These are phyloP conservation scores for Bacterosira constricta DNA, from an alignment of 108 stramenopile genomes.

Conservation along the genomic window DNA sequence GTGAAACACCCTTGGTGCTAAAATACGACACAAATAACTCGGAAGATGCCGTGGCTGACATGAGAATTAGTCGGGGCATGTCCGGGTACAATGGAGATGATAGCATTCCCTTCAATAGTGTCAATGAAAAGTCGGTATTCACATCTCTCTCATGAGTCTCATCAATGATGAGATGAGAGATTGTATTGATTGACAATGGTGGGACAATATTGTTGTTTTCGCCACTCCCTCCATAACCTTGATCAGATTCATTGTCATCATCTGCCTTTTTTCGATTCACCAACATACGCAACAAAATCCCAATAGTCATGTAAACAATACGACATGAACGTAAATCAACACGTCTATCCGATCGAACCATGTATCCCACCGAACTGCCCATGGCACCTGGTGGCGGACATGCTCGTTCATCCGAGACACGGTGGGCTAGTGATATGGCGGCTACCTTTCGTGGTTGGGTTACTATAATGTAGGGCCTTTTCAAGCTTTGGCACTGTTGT, in stretches of 20 bases:
- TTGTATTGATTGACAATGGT: conserved; percentile 32
- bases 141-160: conserved; percentile 81
- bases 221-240: neutral
- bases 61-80: conserved; percentile 56
- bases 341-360: conserved; percentile 60
- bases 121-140: conserved; percentile 72
- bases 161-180: conserved; percentile 84
- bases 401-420: conserved; percentile 80
- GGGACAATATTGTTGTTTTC: conserved; percentile 7
- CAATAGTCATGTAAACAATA: conserved; percentile 82
- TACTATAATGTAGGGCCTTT: conserved; percentile 64
- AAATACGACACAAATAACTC: conserved; percentile 57
- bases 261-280: conserved; percentile 17
- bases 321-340: conserved; percentile 47
- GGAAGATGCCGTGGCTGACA: conserved; percentile 66
- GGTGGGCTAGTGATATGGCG: conserved; percentile 89
- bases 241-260: neutral
- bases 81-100: neutral
- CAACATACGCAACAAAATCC: conserved; percentile 85
- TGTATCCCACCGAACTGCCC: conserved; percentile 75
- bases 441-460: conserved; percentile 93
- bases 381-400: conserved; percentile 50
- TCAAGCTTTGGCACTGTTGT: neutral
- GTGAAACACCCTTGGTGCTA: neutral
- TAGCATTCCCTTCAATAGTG: conserved; percentile 55